Evolutionary conservation across 2,329 filamentous ascomycete genomes (phyloP), one percentile per base, ranked within the genome.

Genomic region (Colletotrichum filicis): DNA sequence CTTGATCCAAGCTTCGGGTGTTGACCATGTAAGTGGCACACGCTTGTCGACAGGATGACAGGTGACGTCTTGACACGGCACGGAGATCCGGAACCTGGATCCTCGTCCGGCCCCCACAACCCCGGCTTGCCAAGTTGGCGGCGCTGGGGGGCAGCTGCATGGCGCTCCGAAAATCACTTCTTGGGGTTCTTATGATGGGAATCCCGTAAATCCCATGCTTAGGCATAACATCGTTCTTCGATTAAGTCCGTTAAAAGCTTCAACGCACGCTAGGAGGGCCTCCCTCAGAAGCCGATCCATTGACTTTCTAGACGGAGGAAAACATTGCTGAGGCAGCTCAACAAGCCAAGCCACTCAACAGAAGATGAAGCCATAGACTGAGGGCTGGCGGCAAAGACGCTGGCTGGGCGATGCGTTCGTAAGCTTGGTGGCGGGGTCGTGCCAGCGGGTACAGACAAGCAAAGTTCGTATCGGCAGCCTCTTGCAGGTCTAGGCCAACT

Each of bases 91-190:
- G 66, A 65, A 60, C 26, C 22, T 37, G 26, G 59, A 69, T 46
- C 58, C 46, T 32, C 59, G 28, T 60, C 66, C 60, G 55, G 60
- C 30, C 46, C 28, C 59, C 70, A 49, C 66, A 55, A n/a, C 32
- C 28, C 24, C 55, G 59, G 53, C 37, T 42, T 60, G 66, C 70
- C 65, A 69, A 64, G 70, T 63, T 37, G 30, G 35, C 58, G 52
- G 59, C 66, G 52, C 55, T 73, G 32, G 66, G 70, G 70, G 59
- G 26, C 42, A 42, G 66, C 42, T 60, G 59, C 66, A 64, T 56
- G 65, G 69, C 53, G 59, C 22, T 26, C 11, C 9, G 66, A 65
- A 65, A 60, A 70, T 72, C 58, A 30, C 63, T 60, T 57, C 53
- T 69, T 24, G 49, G 42, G 19, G 7, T 49, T 35, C 57, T 52